Conservation (phyloP, 345 rosid species). For the Populus pruinosa region DNA sequence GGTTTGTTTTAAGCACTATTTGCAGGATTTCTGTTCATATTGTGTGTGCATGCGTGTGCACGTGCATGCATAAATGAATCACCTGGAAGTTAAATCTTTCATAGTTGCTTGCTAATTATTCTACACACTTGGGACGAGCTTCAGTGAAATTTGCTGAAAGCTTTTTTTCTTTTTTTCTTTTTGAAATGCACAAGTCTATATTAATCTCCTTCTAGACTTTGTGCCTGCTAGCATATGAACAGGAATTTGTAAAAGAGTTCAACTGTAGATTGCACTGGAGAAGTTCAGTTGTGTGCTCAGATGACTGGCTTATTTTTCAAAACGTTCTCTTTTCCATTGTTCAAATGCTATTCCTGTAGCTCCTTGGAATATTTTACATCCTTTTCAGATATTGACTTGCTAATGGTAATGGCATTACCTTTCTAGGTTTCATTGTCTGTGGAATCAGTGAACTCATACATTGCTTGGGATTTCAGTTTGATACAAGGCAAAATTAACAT, state of each 20-base stretch:
- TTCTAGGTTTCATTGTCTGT: slow-evolving; percentile 69
- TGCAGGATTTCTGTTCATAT: background rate
- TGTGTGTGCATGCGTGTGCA: too few relatives aligned
- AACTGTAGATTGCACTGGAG: background rate
- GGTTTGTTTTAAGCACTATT: slow-evolving; percentile 41
- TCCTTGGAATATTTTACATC: background rate
- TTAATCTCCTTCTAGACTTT: background rate
- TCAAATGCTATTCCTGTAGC: background rate
- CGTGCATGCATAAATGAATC: background rate
- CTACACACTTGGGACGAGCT: background rate
- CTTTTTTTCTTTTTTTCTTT: background rate
- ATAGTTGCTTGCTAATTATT: background rate
- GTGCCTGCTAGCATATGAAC: background rate
- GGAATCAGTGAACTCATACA: slow-evolving; percentile 84
- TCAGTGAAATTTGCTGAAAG: background rate
- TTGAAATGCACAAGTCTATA: background rate
- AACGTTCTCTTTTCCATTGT: background rate
- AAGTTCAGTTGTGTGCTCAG: background rate
- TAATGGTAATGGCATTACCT: slow-evolving; percentile 11
- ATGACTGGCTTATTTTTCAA: background rate
- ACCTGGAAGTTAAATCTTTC: background rate
- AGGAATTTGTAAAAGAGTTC: background rate
- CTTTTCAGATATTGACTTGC: background rate
- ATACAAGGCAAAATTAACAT: slow-evolving; percentile 74
- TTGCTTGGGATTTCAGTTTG: slow-evolving; percentile 95